Evolutionary conservation across 192 early-diverging fungal species (phyloP), one percentile per base, ranked within the genome.

Genomic region (Diversispora eburnea): DNA sequence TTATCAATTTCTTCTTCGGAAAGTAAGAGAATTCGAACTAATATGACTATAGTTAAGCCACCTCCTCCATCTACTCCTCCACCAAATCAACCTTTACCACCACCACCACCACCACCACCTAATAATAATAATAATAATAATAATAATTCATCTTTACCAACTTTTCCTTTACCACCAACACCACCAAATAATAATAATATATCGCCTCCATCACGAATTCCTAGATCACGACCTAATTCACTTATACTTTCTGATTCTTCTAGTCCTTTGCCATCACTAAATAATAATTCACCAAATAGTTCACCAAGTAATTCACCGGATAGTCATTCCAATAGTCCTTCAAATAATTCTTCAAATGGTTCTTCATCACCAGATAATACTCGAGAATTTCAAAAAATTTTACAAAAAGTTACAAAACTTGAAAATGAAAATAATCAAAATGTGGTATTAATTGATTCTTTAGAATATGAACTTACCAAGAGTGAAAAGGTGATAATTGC

Each of bases 391-490:
- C 74, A 67, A 56, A 75, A 67, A 59, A 73, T 78, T 0, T 78
- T 79, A 33, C 76, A 79, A 60, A 78, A 77, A 0, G 71, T 79
- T 39, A 78, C 81, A 0, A 72, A 76, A 52, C 70, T 79, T 47
- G 75, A 79, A 42, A 78, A 76, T 39, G 78, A 82, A 33, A 72
- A 77, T 22, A 74, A 79, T 68, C 76, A 77, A 48, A 74, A 74
- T 47, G 70, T 76, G 33, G 77, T 77, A 58, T 19, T 52, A 17
- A 55, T 79, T 33, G 66, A 75, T 20, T 54, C 76, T 4, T 71
- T 88, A 22, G 84, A 88, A 67, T 59, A 66, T 15, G 75, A 81
- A 15, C 61, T 88, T 1, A 74, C 78, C 1, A 79, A 83, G 41
- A 77, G 82, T 0, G 86, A 88, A 55, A 75, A 58, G 2, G 70